Base-by-base conservation (phyloP, 192 early-diverging fungal genomes). In the Backusella westeae region DNA sequence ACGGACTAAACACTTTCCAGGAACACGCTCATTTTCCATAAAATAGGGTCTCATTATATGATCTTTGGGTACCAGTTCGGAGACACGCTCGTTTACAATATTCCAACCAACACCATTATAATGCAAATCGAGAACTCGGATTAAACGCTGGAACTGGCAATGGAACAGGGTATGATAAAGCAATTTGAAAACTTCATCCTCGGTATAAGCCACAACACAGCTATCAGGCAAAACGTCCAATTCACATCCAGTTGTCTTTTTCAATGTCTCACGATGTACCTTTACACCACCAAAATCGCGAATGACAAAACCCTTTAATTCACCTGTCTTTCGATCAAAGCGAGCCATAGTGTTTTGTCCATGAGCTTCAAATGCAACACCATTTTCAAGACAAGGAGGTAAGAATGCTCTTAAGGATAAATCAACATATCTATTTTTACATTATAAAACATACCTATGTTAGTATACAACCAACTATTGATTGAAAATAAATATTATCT, bases 261-360 rank as follows among this genome's bases (percentile, higher is more conserved):
- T 69, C 15, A 92, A 80, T 10, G 88, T 90, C 39, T 83, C 79
- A 32, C 77, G 81, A 71, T 91, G 91, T 12, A 86, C 80, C 75
- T 89, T 91, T 65, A 92, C 76, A 34, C 91, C 91, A 72, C 91
- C 91, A 86, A 89, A 92, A 82, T 92, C 91, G 26, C 91, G 88
- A 53, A 88, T 84, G 42, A 90, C 80, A 79, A 92, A 92, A 21
- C 90, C 90, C 35, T 75, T 78, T 10, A 90, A 74, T 35, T 81
- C 72, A 44, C 86, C 87, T 1, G 89, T 83, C 26, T 77, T 73
- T 14, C 79, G 69, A 72, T 87, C 82, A 72, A 91, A 85, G 8
- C 89, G 80, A 32, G 89, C 81, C 65, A 92, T 67, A 39, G 81
- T 87, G 76, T 92, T 92, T 65, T 92, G 91, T 2, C 82, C 84